These are phyloP conservation scores for Phymatotrichopsis omnivora DNA, from an alignment of 2,329 filamentous ascomycete species.

Conservation along the genomic window DNA sequence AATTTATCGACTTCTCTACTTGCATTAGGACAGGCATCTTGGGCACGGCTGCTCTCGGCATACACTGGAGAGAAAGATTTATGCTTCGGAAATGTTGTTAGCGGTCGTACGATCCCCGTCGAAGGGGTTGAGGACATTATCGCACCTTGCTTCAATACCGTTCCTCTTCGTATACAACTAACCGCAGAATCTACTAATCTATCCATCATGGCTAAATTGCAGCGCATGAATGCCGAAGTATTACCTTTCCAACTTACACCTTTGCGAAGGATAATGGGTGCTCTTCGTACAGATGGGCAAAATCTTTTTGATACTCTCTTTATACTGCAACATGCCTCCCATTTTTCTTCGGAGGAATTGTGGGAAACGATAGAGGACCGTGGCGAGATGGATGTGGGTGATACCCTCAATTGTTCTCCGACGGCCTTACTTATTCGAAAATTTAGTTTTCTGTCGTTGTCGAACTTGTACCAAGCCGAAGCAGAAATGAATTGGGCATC, in stretches of 20 bases:
- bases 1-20: slow-evolving; percentile 52
- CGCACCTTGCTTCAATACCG: slow-evolving; percentile 87
- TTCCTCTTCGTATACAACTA: slow-evolving; percentile 57
- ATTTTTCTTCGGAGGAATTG: slow-evolving; percentile 41
- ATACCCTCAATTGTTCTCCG: too few relatives aligned
- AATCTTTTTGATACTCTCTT: slow-evolving; percentile 71
- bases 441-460: slow-evolving; percentile 58
- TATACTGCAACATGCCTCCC: slow-evolving; percentile 58
- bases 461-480: slow-evolving; percentile 53
- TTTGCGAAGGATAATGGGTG: slow-evolving; percentile 57
- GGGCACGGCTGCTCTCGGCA: slow-evolving; percentile 54
- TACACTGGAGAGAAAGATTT: slow-evolving; percentile 52
- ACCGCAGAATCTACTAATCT: slow-evolving; percentile 42
- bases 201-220: slow-evolving; percentile 50
- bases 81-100: slow-evolving; percentile 81
- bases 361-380: slow-evolving; percentile 50
- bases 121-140: slow-evolving; percentile 60
- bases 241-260: slow-evolving; percentile 65
- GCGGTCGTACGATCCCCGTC: slow-evolving; percentile 58
- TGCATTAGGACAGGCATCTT: slow-evolving; percentile 59
- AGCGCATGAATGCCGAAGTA: slow-evolving; percentile 51
- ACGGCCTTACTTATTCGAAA: slow-evolving; percentile 27
- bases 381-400: slow-evolving; percentile 56
- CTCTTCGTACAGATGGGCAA: slow-evolving; percentile 39
- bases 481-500: slow-evolving; percentile 46